Percentiles rank a stretch among this genome's conserved stretches.
phyloP scores from a whole-genome alignment of 768 basidiomycete species.

The Tulasnella sp. region DNA sequence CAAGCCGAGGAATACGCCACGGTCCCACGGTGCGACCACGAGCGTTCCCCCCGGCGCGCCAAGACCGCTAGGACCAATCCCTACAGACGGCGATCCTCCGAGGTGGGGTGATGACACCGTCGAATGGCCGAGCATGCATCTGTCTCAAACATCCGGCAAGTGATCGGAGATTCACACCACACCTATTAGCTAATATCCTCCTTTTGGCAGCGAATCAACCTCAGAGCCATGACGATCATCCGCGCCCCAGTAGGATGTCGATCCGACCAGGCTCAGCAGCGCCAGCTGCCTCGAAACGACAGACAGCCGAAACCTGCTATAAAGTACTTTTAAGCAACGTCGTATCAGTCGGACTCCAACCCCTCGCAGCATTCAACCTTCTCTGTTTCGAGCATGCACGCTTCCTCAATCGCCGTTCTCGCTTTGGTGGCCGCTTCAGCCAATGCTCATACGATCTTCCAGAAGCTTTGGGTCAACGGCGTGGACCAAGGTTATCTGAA shows the following conservation, averaged over 20 bases:
- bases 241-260: conserved; percentile 4
- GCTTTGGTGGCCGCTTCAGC: conserved; percentile 21
- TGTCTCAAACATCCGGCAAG: conserved; percentile 9
- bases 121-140: conserved; percentile 4
- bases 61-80: not conserved
- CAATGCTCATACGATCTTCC: conserved; percentile 31
- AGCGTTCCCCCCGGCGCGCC: not conserved
- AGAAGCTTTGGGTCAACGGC: conserved; percentile 24
- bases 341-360: not conserved
- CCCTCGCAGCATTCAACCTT: not conserved
- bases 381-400: not conserved
- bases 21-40: not conserved
- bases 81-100: not conserved
- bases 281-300: not conserved
- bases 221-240: conserved; percentile 11
- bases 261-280: not conserved
- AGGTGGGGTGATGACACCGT: not conserved
- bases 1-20: not conserved
- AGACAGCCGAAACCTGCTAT: not conserved
- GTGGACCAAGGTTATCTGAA: conserved; percentile 36
- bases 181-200: not conserved
- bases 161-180: not conserved
- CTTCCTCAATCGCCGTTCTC: conserved; percentile 22
- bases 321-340: not conserved
- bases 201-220: not conserved